These are phyloP conservation scores for Crithidia fasciculata DNA, from an alignment of 208 protist species.

Conservation along the genomic window DNA sequence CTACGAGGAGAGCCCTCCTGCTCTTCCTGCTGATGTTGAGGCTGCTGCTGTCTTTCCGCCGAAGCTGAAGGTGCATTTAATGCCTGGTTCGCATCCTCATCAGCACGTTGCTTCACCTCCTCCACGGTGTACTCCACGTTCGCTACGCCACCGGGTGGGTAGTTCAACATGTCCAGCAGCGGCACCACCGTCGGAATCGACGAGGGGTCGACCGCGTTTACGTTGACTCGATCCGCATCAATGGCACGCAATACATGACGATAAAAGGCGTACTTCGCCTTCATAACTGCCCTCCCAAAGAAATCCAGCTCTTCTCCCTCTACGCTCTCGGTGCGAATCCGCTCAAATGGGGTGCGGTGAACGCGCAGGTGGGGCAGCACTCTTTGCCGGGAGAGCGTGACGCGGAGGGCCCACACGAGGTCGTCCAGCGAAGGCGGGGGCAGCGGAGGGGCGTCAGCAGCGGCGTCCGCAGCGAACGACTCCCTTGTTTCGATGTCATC, in stretches of 20 bases:
- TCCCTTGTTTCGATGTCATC: not conserved
- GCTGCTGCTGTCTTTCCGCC: not conserved
- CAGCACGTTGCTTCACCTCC: not conserved
- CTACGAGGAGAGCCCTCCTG: not conserved
- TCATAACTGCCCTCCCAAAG: conserved; percentile 33
- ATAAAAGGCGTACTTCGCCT: conserved; percentile 34
- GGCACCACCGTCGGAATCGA: conserved; percentile 53
- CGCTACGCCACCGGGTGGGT: conserved; percentile 42
- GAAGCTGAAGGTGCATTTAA: not conserved
- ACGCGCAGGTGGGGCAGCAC: conserved; percentile 40
- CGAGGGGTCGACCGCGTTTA: conserved; percentile 49
- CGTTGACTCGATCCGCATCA: conserved; percentile 30
- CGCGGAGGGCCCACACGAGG: conserved; percentile 63
- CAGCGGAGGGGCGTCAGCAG: conserved; percentile 11
- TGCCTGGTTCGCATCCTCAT: not conserved
- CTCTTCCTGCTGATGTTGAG: not conserved
- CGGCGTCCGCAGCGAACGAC: not conserved
- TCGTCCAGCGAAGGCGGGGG: conserved; percentile 58
- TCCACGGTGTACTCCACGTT: conserved; percentile 47
- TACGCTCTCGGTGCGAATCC: conserved; percentile 17
- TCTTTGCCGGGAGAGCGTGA: conserved; percentile 63
- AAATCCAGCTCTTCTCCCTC: conserved; percentile 38
- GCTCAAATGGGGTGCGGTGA: conserved; percentile 19
- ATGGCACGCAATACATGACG: conserved; percentile 41
- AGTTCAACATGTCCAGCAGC: conserved; percentile 64